Base-by-base conservation (phyloP, 495 filamentous ascomycete species). In the Lophiotrema nucula region DNA sequence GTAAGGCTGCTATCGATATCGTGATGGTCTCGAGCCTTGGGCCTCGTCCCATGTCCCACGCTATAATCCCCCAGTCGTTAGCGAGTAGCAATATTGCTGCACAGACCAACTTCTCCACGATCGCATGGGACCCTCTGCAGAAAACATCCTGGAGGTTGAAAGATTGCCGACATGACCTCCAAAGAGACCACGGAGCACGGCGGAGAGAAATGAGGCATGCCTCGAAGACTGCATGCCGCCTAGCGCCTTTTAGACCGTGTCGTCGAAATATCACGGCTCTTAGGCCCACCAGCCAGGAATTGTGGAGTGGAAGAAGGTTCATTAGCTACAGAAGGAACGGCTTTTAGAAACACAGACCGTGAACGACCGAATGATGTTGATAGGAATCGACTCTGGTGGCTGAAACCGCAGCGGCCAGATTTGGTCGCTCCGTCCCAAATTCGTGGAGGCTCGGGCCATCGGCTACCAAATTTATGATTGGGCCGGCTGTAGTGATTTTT, bases 101-200 rank as follows among this genome's bases (percentile, higher is more conserved):
- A 58, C 55, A 23, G 46, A 44, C 55, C 55, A 57, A 15, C 12
- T 51, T 58, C 55, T 58, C 55, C 55, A 37, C 55, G 53, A n/a
- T 48, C 41, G 35, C 45, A 41, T 23, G 47, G 47, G 24, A 18
- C 6, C 12, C 16, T 33, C 16, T 16, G 33, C 31, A 57, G 18
- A n/a, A n/a, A 18, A 50, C 2, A 12, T 4, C n/a, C 16, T 1
- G 39, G 12, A 12, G 27, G 22, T 10, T 12, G 8, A 47, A 38
- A 24, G 47, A 45, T 43, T 46, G 47, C 22, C 47, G 41, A 37
- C 15, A 1, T 15, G 52, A 38, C 25, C 51, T 25, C 2, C 16
- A 16, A 35, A 35, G 31, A 35, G 31, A 15, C 15, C 31, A 15
- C 31, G 31, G 31, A 15, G 8, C 31, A 35, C 8, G 15, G 15